A percentile compares a stretch with the other conserved stretches of the same genome.
phyloP scores from a whole-genome alignment of 352 stramenopile species.

The Phytopythium boreale region DNA sequence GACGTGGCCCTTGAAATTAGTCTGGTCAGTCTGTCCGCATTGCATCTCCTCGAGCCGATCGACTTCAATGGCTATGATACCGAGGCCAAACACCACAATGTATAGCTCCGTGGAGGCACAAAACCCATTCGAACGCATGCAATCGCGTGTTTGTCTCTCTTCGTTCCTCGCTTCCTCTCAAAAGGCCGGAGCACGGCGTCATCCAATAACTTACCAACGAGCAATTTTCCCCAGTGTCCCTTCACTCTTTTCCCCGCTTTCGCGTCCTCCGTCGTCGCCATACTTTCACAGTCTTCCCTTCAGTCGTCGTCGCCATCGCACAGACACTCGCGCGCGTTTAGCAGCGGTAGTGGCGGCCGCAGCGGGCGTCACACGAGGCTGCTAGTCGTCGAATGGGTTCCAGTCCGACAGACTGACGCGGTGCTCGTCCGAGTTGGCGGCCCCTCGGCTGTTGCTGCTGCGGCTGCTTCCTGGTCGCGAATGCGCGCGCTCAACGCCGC shows the following conservation, averaged over 20 bases:
- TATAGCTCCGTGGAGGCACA: neutral
- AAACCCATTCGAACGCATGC: neutral
- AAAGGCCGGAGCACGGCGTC: constrained; percentile 10
- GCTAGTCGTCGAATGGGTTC: constrained; percentile 25
- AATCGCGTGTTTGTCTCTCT: neutral
- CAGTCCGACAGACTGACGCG: constrained; percentile 17
- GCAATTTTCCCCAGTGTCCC: constrained; percentile 25
- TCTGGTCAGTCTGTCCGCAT: too few relatives aligned
- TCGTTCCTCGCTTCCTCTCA: constrained; percentile 2
- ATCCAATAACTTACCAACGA: constrained; percentile 51
- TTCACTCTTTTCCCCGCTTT: neutral
- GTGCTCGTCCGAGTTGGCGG: neutral
- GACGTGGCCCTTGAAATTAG: neutral
- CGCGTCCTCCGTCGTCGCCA: neutral
- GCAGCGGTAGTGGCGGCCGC: neutral
- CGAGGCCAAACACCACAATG: neutral
- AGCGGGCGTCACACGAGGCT: neutral
- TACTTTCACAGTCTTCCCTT: neutral
- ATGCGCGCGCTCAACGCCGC: neutral
- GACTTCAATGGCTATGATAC: neutral
- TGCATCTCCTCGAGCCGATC: neutral
- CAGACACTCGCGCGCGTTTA: neutral
- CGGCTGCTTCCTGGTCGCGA: constrained; percentile 7
- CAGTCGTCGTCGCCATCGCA: neutral
- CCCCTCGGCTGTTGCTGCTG: constrained; percentile 1